These are phyloP conservation scores for Blastobotrys elegans DNA, from an alignment of 1,139 yeast genomes.

Conservation along the genomic window DNA sequence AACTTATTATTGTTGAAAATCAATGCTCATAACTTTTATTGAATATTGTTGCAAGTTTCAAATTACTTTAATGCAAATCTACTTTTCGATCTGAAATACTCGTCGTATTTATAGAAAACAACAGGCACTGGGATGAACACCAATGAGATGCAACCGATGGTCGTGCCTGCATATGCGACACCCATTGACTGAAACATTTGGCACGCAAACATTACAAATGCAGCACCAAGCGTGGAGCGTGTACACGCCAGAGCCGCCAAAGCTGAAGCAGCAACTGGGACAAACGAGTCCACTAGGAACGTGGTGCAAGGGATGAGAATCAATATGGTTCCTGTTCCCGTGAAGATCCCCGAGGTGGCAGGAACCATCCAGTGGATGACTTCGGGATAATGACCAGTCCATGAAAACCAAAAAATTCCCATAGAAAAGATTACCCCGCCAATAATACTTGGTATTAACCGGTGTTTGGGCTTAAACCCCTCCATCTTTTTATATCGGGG, in stretches of 20 bases:
- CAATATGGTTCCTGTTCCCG: slow-evolving; percentile 68
- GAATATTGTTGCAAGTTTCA: too few species aligned
- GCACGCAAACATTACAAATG: slow-evolving; percentile 71
- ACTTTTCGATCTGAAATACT: slow-evolving; percentile 3
- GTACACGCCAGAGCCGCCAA: slow-evolving; percentile 82
- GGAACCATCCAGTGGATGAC: slow-evolving; percentile 79
- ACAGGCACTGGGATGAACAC: slow-evolving; percentile 66
- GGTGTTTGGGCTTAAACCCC: slow-evolving; percentile 54
- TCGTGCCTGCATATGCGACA: slow-evolving; percentile 72
- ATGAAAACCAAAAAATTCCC: slow-evolving; percentile 77
- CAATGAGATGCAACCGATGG: slow-evolving; percentile 64
- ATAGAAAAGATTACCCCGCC: slow-evolving; percentile 64
- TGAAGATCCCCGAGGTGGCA: slow-evolving; percentile 59
- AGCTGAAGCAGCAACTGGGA: slow-evolving; percentile 79
- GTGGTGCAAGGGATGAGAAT: slow-evolving; percentile 72
- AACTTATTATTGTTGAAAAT: too few species aligned
- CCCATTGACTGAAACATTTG: slow-evolving; percentile 72
- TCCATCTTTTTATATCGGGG: slow-evolving; percentile 30
- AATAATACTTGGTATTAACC: slow-evolving; percentile 67
- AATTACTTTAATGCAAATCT: not conserved
- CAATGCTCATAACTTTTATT: too few species aligned
- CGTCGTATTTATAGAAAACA: slow-evolving; percentile 38
- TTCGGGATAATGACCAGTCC: slow-evolving; percentile 71
- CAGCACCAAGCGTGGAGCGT: slow-evolving; percentile 65
- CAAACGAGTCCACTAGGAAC: slow-evolving; percentile 72